Base-by-base conservation (phyloP, 108 stramenopile genomes). In the Nitzschia putrida region DNA sequence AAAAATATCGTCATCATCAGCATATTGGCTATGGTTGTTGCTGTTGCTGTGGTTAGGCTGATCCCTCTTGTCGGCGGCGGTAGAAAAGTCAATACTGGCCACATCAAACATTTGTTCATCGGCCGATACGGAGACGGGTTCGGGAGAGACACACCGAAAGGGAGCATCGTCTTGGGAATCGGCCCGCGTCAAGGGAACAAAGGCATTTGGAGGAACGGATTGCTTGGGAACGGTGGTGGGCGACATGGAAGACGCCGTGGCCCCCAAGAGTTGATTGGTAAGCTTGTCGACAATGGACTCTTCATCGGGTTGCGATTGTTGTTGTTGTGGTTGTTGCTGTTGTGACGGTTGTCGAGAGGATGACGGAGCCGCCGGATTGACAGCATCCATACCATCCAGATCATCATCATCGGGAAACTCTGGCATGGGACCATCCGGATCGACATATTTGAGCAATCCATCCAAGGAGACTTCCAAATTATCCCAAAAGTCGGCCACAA, bases 381-480 rank as follows among this genome's bases (percentile, higher is more conserved):
- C n/a, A n/a, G n/a, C n/a, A n/a, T n/a, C n/a, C n/a, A n/a, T n/a
- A n/a, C n/a, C n/a, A n/a, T n/a, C n/a, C n/a, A n/a, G n/a, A n/a
- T n/a, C n/a, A n/a, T 34, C 4, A 4, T 34, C 29, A 34, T 34
- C 4, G 29, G 29, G 29, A 34, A 34, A 4, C 4, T 34, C 29
- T 1, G 29, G 29, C 29, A 34, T 34, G 29, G 29, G 29, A 34
- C 29, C 29, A 34, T 34, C 29, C 3, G 29, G 29, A 34, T 34
- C 29, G 29, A 34, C 29, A 34, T 34, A 72, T 34, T 72, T 61
- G 13, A 72, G 47, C 13, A 74, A 57, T 5, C 71, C 79, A 42
- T 80, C 79, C 53, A 80, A 63, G 14, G 64, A 67, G 34, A 57
- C 68, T 70, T 80, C 79, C 22, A 80, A 54, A 44, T 44, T 66